Evolutionary conservation across 352 stramenopile species (phyloP), one percentile per base, ranked within the genome.

Genomic region (Globisporangium solare): DNA sequence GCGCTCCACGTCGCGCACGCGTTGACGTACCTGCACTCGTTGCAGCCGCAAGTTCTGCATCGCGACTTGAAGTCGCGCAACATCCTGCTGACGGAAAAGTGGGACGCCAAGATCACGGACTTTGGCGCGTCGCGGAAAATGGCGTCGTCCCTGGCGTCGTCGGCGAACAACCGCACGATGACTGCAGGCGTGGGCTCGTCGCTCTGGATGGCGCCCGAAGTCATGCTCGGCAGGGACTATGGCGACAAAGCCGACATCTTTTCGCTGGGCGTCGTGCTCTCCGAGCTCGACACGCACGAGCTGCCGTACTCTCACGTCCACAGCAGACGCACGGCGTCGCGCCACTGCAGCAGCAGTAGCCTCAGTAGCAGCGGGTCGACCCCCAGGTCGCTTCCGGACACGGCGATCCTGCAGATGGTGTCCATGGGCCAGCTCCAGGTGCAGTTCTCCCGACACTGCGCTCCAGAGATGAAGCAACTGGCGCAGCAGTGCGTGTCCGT

Each of bases 201-300:
- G 42, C 58, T 71, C 42, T 76, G 68, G 68, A 76, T 76, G 65
- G 68, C 68, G 10, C 67, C 67, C 1, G 63, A 74, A 42, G 65
- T 73, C 18, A 61, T 76, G 47, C 27, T 76, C 41, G 68, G 68
- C 21, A 48, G 61, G 18, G 57, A 49, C 53, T 76, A 76, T 32
- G 63, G 58, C 20, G 66, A 56, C 10, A 73, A 71, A 27, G 63
- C 53, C n/a, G 66, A 71, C n/a, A 51, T 66, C 20, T 66, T 64
- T 63, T 92, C 83, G 21, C 73, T 95, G 21, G 88, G 87, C 32
- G 78, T 95, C 31, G 83, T 94, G 40, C 65, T 94, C 8, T 86
- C 78, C 5, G 83, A 94, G 54, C 71, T 92, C 51, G 83, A 94
- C 51, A 91, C 83, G 35, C 59, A 65, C 47, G 58, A 63, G 31